Percentiles rank a stretch among this genome's conserved stretches.
phyloP scores from a whole-genome alignment of 176 grass and related monocot genomes.

The Poa pratensis region DNA sequence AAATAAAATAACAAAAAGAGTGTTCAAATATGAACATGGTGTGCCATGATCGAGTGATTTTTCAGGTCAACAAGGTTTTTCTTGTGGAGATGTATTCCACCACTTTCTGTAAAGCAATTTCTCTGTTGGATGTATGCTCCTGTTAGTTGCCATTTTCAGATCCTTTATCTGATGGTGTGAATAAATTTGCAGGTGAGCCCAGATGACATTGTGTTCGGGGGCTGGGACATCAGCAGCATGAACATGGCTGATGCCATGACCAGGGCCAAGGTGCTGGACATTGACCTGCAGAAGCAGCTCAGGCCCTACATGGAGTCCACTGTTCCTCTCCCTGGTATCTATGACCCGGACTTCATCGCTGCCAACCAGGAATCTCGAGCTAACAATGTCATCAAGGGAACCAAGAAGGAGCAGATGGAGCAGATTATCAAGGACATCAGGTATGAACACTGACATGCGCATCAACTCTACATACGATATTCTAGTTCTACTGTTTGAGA shows the following conservation, averaged over 20 bases:
- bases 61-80: background rate
- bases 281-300: conserved; percentile 98
- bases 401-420: conserved; percentile 88
- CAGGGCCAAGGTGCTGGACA: conserved; percentile 92
- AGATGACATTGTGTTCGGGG: conserved; percentile 87
- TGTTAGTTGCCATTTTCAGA: background rate
- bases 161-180: background rate
- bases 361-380: conserved; percentile 82
- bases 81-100: too few relatives aligned
- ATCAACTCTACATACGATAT: background rate
- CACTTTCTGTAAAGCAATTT: background rate
- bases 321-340: conserved; percentile 85
- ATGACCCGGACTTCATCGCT: conserved; percentile 85
- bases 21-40: background rate
- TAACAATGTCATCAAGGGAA: conserved; percentile 71
- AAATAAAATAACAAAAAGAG: background rate
- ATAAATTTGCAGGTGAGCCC: conserved; percentile 75
- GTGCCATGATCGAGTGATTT: background rate
- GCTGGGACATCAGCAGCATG: conserved; percentile 98
- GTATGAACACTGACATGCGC: conserved; percentile 34
- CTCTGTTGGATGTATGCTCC: background rate
- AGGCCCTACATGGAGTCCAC: conserved; percentile 98
- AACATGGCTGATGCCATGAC: conserved; percentile 97
- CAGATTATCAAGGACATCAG: conserved; percentile 94
- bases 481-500: background rate